Percentiles rank a stretch among this genome's conserved stretches.
These are phyloP conservation scores for Dictyophora rubrovolvata DNA, from an alignment of 768 basidiomycete genomes.

Conservation along the genomic window DNA sequence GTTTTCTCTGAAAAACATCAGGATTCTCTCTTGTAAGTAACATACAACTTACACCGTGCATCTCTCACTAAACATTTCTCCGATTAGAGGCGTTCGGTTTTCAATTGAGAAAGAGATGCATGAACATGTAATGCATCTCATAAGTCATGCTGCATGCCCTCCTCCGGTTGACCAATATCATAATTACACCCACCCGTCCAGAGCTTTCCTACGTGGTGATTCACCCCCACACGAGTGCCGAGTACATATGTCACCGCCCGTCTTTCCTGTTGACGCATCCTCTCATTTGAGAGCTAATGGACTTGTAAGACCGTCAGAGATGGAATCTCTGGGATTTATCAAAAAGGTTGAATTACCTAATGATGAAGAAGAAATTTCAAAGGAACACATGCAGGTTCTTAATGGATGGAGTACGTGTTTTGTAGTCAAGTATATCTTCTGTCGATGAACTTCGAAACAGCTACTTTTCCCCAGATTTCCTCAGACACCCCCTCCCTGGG, in stretches of 20 bases:
- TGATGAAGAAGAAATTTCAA: constrained; percentile 29
- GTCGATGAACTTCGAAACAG: not conserved
- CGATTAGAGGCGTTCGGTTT: constrained; percentile 23
- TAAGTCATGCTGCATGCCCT: constrained; percentile 18
- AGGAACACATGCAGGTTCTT: constrained; percentile 45
- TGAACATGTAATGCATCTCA: constrained; percentile 17
- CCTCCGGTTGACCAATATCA: not conserved
- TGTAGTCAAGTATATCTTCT: not conserved
- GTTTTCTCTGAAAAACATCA: constrained; percentile 15
- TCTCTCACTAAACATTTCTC: constrained; percentile 5
- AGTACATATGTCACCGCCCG: constrained; percentile 29
- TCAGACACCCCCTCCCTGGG: constrained; percentile 31
- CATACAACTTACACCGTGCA: not conserved
- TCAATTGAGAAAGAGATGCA: constrained; percentile 20
- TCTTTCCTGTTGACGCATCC: constrained; percentile 32
- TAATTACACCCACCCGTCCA: constrained; percentile 8
- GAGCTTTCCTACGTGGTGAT: constrained; percentile 22
- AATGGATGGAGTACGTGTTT: constrained; percentile 54
- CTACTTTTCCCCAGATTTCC: constrained; percentile 13
- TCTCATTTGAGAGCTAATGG: not conserved
- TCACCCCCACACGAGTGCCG: constrained; percentile 18
- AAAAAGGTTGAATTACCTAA: constrained; percentile 13
- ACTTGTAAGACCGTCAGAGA: constrained; percentile 16
- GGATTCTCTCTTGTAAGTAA: constrained; percentile 33
- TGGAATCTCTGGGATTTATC: constrained; percentile 21